These are phyloP conservation scores for Penicillium sp. DNA, from an alignment of 2,329 filamentous ascomycete genomes.

Conservation along the genomic window DNA sequence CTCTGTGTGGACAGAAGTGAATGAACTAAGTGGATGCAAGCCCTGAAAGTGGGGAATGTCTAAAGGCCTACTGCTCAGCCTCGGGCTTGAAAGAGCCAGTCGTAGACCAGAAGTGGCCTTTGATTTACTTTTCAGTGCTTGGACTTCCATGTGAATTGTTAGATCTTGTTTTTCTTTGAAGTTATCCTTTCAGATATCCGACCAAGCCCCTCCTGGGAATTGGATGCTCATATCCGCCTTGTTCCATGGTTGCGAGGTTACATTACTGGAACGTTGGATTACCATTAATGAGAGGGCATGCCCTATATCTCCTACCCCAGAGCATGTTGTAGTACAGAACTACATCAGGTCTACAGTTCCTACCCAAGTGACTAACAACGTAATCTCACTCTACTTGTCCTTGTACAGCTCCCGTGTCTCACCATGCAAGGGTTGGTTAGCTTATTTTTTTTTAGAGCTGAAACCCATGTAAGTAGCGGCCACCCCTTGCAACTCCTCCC, in stretches of 20 bases:
- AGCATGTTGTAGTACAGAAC: background rate
- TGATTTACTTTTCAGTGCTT: background rate
- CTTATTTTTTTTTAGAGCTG: slow-evolving; percentile 5
- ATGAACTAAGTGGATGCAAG: slow-evolving; percentile 29
- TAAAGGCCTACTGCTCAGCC: slow-evolving; percentile 18
- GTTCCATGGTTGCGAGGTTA: background rate
- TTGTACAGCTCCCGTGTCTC: background rate
- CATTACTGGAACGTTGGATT: background rate
- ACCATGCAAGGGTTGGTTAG: slow-evolving; percentile 12
- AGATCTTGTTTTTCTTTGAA: background rate
- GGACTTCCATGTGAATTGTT: slow-evolving; percentile 1
- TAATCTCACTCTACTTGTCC: background rate
- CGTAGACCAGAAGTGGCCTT: background rate
- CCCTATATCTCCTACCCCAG: background rate
- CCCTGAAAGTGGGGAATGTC: slow-evolving; percentile 27
- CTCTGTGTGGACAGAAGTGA: slow-evolving; percentile 23
- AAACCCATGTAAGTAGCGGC: slow-evolving; percentile 1
- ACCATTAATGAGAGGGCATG: background rate
- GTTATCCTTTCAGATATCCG: background rate
- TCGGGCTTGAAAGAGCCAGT: slow-evolving; percentile 3
- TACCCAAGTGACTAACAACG: background rate
- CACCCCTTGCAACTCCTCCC: slow-evolving; percentile 3
- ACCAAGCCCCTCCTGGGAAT: background rate
- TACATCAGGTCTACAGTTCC: background rate
- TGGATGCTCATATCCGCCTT: background rate